Percentiles rank a stretch among this genome's conserved stretches.
These are phyloP conservation scores for Nakazawaea peltata DNA, from an alignment of 805 yeast species.

Conservation along the genomic window DNA sequence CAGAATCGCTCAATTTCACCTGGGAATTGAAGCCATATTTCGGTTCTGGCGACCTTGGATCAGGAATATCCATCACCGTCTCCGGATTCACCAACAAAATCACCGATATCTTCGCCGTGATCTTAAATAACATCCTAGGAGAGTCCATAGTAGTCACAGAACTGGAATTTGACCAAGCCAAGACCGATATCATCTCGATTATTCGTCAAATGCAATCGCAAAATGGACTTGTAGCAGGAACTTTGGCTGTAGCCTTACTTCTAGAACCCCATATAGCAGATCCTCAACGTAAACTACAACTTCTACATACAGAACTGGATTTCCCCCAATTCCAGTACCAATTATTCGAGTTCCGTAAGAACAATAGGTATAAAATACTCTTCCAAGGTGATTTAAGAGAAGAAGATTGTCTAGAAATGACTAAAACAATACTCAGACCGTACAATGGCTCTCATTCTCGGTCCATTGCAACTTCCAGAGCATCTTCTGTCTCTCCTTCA, in stretches of 20 bases:
- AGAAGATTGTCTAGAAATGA: background rate
- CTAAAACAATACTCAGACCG: background rate
- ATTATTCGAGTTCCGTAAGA: background rate
- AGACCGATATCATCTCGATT: slow-evolving; percentile 18
- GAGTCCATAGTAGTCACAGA: background rate
- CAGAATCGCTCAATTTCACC: slow-evolving; percentile 44
- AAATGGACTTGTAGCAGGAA: slow-evolving; percentile 39
- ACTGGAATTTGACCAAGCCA: slow-evolving; percentile 3
- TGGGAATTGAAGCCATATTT: slow-evolving; percentile 51
- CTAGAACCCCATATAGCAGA: slow-evolving; percentile 52
- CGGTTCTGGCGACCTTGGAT: slow-evolving; percentile 49
- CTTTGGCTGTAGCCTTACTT: slow-evolving; percentile 40
- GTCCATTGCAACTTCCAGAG: background rate
- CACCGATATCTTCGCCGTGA: slow-evolving; percentile 21
- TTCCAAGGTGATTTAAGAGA: background rate
- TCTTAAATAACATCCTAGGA: slow-evolving; percentile 23
- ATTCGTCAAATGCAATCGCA: slow-evolving; percentile 34
- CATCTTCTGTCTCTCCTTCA: too few species aligned
- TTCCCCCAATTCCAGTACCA: background rate
- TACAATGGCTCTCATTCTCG: background rate
- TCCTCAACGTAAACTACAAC: background rate
- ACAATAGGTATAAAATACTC: background rate
- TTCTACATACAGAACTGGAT: too few species aligned
- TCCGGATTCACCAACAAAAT: slow-evolving; percentile 44
- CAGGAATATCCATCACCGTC: slow-evolving; percentile 41